phyloP scores from a whole-genome alignment of 2,329 filamentous ascomycete genomes.

The Scedosporium minutisporum region DNA sequence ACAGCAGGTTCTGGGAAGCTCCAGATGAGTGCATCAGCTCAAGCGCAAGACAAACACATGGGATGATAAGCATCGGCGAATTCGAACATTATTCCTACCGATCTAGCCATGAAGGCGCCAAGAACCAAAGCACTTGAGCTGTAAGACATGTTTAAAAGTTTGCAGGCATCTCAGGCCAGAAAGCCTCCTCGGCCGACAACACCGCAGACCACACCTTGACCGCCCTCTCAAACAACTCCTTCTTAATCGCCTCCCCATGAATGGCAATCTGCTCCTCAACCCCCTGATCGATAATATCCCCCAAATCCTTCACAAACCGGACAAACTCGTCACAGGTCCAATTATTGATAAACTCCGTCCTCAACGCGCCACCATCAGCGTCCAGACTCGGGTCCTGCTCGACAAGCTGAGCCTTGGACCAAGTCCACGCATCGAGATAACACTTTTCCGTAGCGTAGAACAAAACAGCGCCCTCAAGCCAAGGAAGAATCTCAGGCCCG shows the following conservation, averaged over 20 bases:
- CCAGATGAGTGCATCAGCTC: too few relatives aligned
- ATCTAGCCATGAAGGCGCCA: too few relatives aligned
- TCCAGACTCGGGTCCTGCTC: constrained; percentile 26
- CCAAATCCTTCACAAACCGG: constrained; percentile 46
- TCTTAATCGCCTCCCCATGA: constrained; percentile 19
- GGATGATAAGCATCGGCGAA: too few relatives aligned
- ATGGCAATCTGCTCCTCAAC: constrained; percentile 29
- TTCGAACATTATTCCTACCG: too few relatives aligned
- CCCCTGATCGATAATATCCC: constrained; percentile 43
- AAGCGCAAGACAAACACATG: too few relatives aligned
- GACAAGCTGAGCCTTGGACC: constrained; percentile 30
- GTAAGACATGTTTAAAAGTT: not conserved
- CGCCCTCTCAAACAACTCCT: constrained; percentile 26
- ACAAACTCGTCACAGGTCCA: constrained; percentile 56
- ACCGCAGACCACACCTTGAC: constrained; percentile 38
- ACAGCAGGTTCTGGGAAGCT: too few relatives aligned
- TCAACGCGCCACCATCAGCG: constrained; percentile 53
- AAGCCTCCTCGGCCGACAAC: constrained; percentile 45
- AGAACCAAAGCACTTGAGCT: too few relatives aligned
- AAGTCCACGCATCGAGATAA: constrained; percentile 51
- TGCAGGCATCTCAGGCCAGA: constrained; percentile 39
- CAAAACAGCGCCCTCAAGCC: constrained; percentile 60
- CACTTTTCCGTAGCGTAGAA: constrained; percentile 67
- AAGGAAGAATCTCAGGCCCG: constrained; percentile 30
- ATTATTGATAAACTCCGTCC: constrained; percentile 57